These are phyloP conservation scores for Irpex sp. DNA, from an alignment of 1,284 basidiomycete species.

Conservation along the genomic window DNA sequence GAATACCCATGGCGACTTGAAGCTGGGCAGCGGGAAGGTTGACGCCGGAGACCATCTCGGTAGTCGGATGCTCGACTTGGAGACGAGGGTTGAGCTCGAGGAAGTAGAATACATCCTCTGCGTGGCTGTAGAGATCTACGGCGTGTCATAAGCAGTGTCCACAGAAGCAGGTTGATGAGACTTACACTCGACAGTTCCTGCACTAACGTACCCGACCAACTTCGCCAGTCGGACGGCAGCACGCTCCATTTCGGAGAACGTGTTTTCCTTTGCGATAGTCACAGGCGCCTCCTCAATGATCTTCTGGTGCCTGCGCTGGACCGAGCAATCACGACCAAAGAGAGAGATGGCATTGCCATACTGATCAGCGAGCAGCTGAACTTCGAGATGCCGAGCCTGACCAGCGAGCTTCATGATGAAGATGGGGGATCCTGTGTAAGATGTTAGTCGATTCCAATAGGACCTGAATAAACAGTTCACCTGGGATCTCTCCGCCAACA, in stretches of 20 bases:
- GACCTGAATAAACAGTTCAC: conserved; percentile 40
- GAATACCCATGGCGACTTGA: conserved; percentile 98
- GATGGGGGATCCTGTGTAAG: conserved; percentile 84
- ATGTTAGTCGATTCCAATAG: conserved; percentile 17
- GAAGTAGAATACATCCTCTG: conserved; percentile 95
- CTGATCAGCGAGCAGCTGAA: conserved; percentile 98
- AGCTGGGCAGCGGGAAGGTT: conserved; percentile 98
- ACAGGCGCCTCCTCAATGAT: conserved; percentile 99
- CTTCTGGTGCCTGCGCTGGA: conserved; percentile 99
- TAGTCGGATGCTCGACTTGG: conserved; percentile 99
- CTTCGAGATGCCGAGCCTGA: conserved; percentile 95
- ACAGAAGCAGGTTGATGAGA: not conserved
- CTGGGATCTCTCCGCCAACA: conserved; percentile 95
- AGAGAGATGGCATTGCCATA: conserved; percentile 99
- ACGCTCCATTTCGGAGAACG: conserved; percentile 97
- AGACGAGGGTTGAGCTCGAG: conserved; percentile 99
- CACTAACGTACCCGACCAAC: conserved; percentile 98
- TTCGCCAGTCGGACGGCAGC: conserved; percentile 97
- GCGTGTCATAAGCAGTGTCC: not conserved
- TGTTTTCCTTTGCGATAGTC: conserved; percentile 90
- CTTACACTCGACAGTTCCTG: conserved; percentile 97
- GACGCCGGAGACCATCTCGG: conserved; percentile 99
- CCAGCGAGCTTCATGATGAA: conserved; percentile 99
- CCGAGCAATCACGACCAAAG: conserved; percentile 99
- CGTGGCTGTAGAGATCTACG: conserved; percentile 90